Base-by-base conservation (phyloP, 306 rosid species). In the Vachellia pachyceras region DNA sequence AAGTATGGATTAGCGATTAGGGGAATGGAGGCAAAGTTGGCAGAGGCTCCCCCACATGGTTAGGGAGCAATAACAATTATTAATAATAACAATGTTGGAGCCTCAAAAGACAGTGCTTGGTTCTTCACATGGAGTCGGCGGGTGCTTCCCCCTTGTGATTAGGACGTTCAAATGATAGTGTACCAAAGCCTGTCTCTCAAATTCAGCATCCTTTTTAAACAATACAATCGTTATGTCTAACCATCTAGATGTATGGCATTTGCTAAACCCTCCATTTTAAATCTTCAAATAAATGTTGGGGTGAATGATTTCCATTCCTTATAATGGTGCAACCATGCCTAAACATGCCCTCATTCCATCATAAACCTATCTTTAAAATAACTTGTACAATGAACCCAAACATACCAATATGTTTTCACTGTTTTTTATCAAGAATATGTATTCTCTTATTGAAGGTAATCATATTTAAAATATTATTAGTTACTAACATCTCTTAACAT, bases 41-140 rank as follows among this genome's bases (percentile, higher is more conserved):
- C 64, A 73, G n/a, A 18, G 8, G 18, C 68, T 29, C 40, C 15
- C 40, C 45, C 64, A 36, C 65, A n/a, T 67, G 39, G 66, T 66
- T 52, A 33, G 80, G n/a, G n/a, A n/a, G n/a, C n/a, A 29, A 29
- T 29, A 29, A 29, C 2, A 29, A 29, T 29, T 29, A 29, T 29
- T 29, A 0, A 29, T 29, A 29, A 29, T 29, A 29, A 29, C 33
- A 29, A 29, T 29, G 33, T 29, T 29, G 33, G 33, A 29, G 33
- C 33, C 37, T 40, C 3, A 15, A 78, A 15, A 20, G 5, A 66
- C 40, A 37, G 39, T 7, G 11, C 29, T 11, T 29, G 17, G 35
- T 5, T 14, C 66, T 47, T 46, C 81, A 66, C 81, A 66, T 77
- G 65, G 73, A 25, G 6, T 1, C 12, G 74, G 40, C 5, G 22